These are phyloP conservation scores for Lactarius indigo DNA, from an alignment of 768 basidiomycete species.

Conservation along the genomic window DNA sequence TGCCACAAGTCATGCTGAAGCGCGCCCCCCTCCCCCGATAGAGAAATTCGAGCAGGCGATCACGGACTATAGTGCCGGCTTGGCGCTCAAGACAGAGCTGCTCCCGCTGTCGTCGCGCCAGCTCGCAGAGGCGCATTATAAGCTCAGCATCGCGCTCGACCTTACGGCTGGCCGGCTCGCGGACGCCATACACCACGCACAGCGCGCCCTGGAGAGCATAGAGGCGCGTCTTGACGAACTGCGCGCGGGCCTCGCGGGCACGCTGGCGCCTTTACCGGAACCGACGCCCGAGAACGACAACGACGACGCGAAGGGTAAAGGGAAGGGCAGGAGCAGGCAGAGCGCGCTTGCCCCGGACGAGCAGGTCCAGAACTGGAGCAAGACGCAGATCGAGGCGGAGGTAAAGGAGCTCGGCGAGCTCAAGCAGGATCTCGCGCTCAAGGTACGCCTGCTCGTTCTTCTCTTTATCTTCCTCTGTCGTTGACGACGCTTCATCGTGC, in stretches of 20 bases:
- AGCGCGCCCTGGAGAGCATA: conserved; percentile 77
- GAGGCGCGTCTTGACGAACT: conserved; percentile 63
- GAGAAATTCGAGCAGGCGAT: conserved; percentile 97
- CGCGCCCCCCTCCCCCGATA: no score
- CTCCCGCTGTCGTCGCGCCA: conserved; percentile 88
- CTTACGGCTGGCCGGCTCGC: conserved; percentile 80
- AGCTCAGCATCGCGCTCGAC: conserved; percentile 90
- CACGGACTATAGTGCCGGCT: conserved; percentile 76
- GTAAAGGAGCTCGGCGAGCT: conserved; percentile 74
- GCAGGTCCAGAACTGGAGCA: conserved; percentile 61
- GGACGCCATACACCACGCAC: conserved; percentile 78
- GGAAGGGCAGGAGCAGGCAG: conserved; percentile 50
- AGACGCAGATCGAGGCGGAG: conserved; percentile 71
- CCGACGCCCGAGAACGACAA: conserved; percentile 27
- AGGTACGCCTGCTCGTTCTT: conserved; percentile 40
- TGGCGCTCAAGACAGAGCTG: conserved; percentile 65
- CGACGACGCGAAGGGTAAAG: conserved; percentile 62
- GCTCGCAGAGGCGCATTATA: conserved; percentile 92
- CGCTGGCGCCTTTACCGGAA: conserved; percentile 31
- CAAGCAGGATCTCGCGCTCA: conserved; percentile 77
- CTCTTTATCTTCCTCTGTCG: not conserved
- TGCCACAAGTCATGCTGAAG: no score
- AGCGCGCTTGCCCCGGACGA: conserved; percentile 45
- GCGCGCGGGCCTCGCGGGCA: conserved; percentile 41
- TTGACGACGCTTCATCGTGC: not conserved